Evolutionary conservation across 352 stramenopile species (phyloP), one percentile per base, ranked within the genome.

Genomic region (Phytophthora pisi): DNA sequence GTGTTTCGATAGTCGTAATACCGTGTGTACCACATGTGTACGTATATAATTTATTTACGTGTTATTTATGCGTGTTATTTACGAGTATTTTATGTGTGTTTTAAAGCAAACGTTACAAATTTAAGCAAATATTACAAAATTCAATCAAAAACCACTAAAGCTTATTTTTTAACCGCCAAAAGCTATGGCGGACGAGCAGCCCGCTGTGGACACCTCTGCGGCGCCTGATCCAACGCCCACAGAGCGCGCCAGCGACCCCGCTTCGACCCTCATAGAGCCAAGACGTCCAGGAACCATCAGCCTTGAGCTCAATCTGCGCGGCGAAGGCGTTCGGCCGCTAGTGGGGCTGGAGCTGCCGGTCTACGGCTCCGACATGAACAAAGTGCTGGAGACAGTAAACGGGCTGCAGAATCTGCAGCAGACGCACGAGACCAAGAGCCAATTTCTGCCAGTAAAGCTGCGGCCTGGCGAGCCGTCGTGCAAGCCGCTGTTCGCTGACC

Each of bases 401-500:
- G 87, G 87, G 8, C 63, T 91, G 7, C 45, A 55, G 16, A 81
- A 54, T 31, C 53, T 95, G 53, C 80, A 91, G 63, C 77, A 87
- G 52, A 86, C 82, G 23, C 84, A 93, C 61, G 79, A 90, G 61
- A 71, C 57, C 57, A 92, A 91, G 60, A 90, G 74, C 30, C 87
- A 92, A 60, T 93, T 95, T 56, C 50, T 95, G 28, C 79, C 85
- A 38, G 81, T 95, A 13, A 92, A 91, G 58, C 68, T 95, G 53
- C 85, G 87, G 10, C 87, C 87, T 15, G 68, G 24, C 18, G 87
- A 95, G 71, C 85, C 87, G 51, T 92, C 85, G 8, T 92, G 85
- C 64, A 95, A 95, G 66, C 87, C 87, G 49, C 77, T 95, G 9
- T 93, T 93, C 55, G 87, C 87, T 8, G 87, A 95, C 50, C 55